Conservation (phyloP, 768 basidiomycete genomes). For the Podaxis mareebaensis region DNA sequence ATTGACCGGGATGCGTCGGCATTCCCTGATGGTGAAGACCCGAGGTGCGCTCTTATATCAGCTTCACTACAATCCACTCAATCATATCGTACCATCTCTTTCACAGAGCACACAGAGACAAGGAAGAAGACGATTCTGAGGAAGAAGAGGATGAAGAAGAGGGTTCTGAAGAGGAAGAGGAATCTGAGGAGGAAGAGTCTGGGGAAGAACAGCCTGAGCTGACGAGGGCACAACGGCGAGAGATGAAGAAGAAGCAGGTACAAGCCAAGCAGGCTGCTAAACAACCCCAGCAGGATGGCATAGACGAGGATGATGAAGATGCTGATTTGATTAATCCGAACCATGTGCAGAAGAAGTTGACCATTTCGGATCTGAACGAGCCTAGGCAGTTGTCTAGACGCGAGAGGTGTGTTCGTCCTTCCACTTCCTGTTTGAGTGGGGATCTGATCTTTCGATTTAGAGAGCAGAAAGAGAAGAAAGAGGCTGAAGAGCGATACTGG, state of each 20-base stretch:
- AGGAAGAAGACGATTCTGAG: slow-evolving; percentile 41
- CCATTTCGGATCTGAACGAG: slow-evolving; percentile 69
- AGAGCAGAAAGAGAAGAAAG: slow-evolving; percentile 90
- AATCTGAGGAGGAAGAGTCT: slow-evolving; percentile 32
- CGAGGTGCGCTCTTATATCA: slow-evolving; percentile 9
- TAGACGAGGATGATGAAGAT: slow-evolving; percentile 56
- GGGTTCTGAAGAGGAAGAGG: slow-evolving; percentile 46
- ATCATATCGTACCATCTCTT: neutral
- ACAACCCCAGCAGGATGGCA: slow-evolving; percentile 38
- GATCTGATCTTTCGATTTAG: slow-evolving; percentile 37
- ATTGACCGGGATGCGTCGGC: slow-evolving; percentile 12
- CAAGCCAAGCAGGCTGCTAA: slow-evolving; percentile 53
- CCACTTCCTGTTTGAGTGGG: neutral
- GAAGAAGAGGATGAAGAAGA: slow-evolving; percentile 43
- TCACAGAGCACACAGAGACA: slow-evolving; percentile 23
- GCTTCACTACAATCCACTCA: neutral
- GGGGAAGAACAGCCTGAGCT: slow-evolving; percentile 57
- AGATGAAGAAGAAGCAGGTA: slow-evolving; percentile 80
- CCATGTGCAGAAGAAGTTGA: slow-evolving; percentile 71
- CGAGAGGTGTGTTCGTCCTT: slow-evolving; percentile 50
- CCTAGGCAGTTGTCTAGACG: slow-evolving; percentile 63
- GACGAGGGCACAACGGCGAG: slow-evolving; percentile 70
- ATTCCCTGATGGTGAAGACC: slow-evolving; percentile 14
- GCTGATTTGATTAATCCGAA: slow-evolving; percentile 79
- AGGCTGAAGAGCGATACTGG: slow-evolving; percentile 85